phyloP scores from a whole-genome alignment of 1,284 basidiomycete genomes.

The Apiotrichum brassicae region DNA sequence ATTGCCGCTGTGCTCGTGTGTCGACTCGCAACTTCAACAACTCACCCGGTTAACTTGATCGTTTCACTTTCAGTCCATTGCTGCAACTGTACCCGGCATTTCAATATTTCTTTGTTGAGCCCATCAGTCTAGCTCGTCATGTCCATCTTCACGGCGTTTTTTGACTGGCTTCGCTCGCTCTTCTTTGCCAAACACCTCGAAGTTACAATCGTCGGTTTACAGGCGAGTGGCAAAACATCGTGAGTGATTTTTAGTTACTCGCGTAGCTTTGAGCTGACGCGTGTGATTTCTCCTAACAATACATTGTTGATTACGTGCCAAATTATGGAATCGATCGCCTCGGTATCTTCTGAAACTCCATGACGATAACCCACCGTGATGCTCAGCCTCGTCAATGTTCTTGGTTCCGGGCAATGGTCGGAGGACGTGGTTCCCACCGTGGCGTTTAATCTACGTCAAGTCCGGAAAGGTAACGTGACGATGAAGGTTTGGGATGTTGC shows the following conservation, averaged over 20 bases:
- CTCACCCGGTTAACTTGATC: too few relatives aligned
- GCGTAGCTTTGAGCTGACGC: too few relatives aligned
- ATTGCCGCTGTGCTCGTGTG: too few relatives aligned
- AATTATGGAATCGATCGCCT: too few relatives aligned
- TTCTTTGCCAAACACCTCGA: slow-evolving; percentile 89
- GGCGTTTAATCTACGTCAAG: slow-evolving; percentile 65
- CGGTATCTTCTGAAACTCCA: too few relatives aligned
- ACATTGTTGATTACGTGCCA: too few relatives aligned
- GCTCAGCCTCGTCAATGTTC: slow-evolving; percentile 68
- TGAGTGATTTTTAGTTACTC: slow-evolving; percentile 33
- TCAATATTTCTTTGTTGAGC: too few relatives aligned
- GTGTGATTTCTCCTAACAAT: too few relatives aligned
- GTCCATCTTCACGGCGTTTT: slow-evolving; percentile 19
- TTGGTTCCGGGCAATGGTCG: slow-evolving; percentile 85
- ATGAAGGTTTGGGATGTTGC: slow-evolving; percentile 95
- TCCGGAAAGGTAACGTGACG: slow-evolving; percentile 81
- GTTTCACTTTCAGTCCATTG: too few relatives aligned
- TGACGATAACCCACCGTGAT: too few relatives aligned
- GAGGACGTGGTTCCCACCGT: slow-evolving; percentile 92
- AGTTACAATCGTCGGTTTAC: slow-evolving; percentile 86
- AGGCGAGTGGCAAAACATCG: slow-evolving; percentile 91
- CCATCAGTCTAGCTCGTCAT: neutral
- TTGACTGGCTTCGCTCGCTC: slow-evolving; percentile 54
- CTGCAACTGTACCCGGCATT: too few relatives aligned
- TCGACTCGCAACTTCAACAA: too few relatives aligned